Conservation (phyloP, 495 filamentous ascomycete species). For the Lentithecium fluviatile region DNA sequence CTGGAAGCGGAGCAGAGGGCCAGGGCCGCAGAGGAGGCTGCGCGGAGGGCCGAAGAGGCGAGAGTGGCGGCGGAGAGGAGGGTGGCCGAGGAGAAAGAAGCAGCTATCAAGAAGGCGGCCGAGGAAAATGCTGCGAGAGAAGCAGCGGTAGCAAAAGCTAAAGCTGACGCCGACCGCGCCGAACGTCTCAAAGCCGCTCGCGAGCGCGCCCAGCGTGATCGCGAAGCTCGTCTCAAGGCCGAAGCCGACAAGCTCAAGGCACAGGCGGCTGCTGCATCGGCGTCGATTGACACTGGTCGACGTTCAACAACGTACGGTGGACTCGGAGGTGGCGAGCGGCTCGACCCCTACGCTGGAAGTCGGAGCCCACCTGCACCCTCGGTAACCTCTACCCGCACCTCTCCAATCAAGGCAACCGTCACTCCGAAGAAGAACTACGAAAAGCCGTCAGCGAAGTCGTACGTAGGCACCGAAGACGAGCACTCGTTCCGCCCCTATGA, state of each 20-base stretch:
- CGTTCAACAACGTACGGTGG: conserved; percentile 39
- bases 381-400: conserved; percentile 39
- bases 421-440: conserved; percentile 60
- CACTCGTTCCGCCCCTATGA: conserved; percentile 86
- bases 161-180: conserved; percentile 30
- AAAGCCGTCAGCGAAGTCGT: conserved; percentile 61
- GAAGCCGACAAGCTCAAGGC: conserved; percentile 23
- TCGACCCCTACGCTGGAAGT: conserved; percentile 38
- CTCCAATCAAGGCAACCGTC: conserved; percentile 32
- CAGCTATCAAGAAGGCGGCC: conserved; percentile 33
- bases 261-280: conserved; percentile 3
- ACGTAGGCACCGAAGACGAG: conserved; percentile 57
- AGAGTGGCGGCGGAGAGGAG: conserved; percentile 39
- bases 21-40: conserved; percentile 46
- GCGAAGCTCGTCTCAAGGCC: conserved; percentile 30
- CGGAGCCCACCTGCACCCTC: conserved; percentile 39
- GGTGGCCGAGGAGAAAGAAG: conserved; percentile 42
- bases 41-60: conserved; percentile 41
- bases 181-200: conserved; percentile 31
- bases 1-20: conserved; percentile 50
- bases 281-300: conserved; percentile 22
- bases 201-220: conserved; percentile 26
- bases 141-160: conserved; percentile 20
- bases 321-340: conserved; percentile 33
- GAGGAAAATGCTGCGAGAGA: conserved; percentile 35